Evolutionary conservation across 1,139 yeast genomes (phyloP), one percentile per base, ranked within the genome.

Genomic region (Spathaspora sp.): DNA sequence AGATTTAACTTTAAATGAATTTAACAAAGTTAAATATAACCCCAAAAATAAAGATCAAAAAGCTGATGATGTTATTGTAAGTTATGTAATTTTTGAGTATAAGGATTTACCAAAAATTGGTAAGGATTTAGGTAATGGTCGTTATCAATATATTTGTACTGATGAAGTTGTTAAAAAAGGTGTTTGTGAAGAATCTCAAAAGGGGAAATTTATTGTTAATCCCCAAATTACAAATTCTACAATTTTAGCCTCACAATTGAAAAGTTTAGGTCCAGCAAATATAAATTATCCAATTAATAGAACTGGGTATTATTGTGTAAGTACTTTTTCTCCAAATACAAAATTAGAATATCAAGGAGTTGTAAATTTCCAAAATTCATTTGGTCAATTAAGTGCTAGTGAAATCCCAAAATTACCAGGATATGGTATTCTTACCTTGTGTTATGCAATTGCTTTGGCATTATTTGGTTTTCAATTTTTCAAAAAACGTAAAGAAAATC

Each of bases 271-370:
- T 2, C 73, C 80, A 18, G 81, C 82, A 38, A 80, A 81, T 43
- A 67, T 82, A 48, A 75, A 78, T 43, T 93, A 90, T 61, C 74
- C 76, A 3, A 80, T 95, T 38, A 72, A 77, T 51, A 73, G 75
- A 47, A 89, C 98, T 1, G 98, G 98, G 2, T 93, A 87, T 65
- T 93, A 91, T 69, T 93, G 99, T 71, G 85, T 93, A 25, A 82
- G 90, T 2, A 86, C 95, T 0, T 81, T 72, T 55, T 74, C 83
- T 18, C 64, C 74, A 15, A 60, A 63, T 38, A 56, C 59, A 4
- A 62, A 63, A 31, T 60, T 72, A 31, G 69, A 76, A 39, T 93
- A 85, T 64, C 65, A 74, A 44, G 89, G 93, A 10, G 68, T 70
- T 20, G 84, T 86, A 38, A 83, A 84, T 58, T 93, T 89, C 68